phyloP scores from a whole-genome alignment of 2,329 filamentous ascomycete species.

The Ilyonectria mors-panacis region DNA sequence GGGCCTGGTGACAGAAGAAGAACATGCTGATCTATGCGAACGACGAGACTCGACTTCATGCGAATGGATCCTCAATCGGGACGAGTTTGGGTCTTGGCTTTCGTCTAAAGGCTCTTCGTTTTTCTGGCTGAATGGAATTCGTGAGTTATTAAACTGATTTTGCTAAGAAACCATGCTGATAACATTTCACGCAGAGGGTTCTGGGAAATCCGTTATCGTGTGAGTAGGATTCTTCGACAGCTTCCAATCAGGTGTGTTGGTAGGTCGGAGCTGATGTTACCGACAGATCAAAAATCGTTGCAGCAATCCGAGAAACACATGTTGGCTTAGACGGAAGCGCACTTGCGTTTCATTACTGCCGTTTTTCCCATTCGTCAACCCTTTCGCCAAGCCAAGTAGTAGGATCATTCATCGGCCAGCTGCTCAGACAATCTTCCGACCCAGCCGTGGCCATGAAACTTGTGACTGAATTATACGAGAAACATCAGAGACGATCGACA shows the following conservation, averaged over 20 bases:
- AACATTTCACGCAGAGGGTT: not conserved
- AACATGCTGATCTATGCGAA: constrained; percentile 3
- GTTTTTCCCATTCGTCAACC: not conserved
- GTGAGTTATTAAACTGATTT: not conserved
- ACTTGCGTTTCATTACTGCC: not conserved
- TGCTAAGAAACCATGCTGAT: not conserved
- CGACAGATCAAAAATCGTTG: not conserved
- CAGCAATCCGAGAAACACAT: not conserved
- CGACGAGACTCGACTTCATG: not conserved
- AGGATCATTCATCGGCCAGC: not conserved
- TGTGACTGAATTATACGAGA: not conserved
- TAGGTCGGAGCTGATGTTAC: not conserved
- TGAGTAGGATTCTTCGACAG: not conserved
- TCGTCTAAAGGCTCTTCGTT: not conserved
- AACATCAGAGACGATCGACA: not conserved
- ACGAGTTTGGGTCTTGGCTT: constrained; percentile 5
- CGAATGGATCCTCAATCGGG: not conserved
- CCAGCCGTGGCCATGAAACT: not conserved
- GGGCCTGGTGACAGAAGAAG: not conserved
- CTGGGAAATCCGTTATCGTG: not conserved
- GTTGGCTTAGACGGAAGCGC: not conserved
- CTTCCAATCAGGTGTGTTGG: no score
- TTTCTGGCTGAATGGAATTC: constrained; percentile 4
- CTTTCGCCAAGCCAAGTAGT: not conserved
- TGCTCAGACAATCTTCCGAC: not conserved